phyloP scores from a whole-genome alignment of 495 filamentous ascomycete species.

The Tuber microsphaerosporum region DNA sequence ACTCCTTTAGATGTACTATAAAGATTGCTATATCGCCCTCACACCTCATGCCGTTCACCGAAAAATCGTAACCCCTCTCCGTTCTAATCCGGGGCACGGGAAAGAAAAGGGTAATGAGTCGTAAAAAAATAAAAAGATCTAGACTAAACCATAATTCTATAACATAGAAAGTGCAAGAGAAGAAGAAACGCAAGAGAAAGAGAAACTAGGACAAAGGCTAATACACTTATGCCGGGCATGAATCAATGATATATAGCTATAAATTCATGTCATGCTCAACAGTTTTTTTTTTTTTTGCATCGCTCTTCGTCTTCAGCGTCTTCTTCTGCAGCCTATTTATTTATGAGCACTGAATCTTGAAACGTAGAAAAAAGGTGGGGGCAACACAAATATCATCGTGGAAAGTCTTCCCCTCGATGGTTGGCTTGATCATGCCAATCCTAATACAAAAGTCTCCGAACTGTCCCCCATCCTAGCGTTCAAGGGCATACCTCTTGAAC shows the following conservation, averaged over 20 bases:
- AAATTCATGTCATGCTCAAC: neutral
- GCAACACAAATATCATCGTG: constrained; percentile 72
- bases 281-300: neutral
- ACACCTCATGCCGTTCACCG: neutral
- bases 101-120: neutral
- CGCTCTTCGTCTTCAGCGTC: constrained; percentile 28
- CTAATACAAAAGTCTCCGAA: constrained; percentile 94
- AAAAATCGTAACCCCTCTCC: neutral
- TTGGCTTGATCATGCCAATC: constrained; percentile 76
- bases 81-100: neutral
- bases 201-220: neutral
- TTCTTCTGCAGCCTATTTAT: constrained; percentile 33
- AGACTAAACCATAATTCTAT: neutral
- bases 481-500: constrained; percentile 73
- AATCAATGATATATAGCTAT: neutral
- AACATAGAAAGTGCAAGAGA: neutral
- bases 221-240: neutral
- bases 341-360: constrained; percentile 15
- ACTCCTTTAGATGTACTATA: neutral
- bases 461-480: constrained; percentile 74
- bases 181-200: neutral
- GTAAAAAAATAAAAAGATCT: neutral
- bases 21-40: neutral
- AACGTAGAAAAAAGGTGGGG: constrained; percentile 5
- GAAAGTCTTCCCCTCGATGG: constrained; percentile 82